These are phyloP conservation scores for Pterulicium gracile DNA, from an alignment of 1,284 basidiomycete species.

Conservation along the genomic window DNA sequence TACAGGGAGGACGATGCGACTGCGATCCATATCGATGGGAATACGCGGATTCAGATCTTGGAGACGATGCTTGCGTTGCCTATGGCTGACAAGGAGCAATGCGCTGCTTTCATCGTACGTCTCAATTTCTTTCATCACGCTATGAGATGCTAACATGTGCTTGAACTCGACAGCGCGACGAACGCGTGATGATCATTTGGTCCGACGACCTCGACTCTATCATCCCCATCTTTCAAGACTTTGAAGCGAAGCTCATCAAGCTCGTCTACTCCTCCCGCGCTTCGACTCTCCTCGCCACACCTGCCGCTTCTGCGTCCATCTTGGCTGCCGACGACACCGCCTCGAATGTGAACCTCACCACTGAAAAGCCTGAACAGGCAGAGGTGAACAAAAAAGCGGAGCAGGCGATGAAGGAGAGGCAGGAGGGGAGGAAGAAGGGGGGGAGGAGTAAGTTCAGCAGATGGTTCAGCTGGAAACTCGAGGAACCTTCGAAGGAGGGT, in stretches of 20 bases:
- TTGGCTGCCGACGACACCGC: conserved; percentile 22
- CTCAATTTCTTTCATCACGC: conserved; percentile 1
- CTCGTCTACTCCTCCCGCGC: conserved; percentile 64
- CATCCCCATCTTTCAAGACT: conserved; percentile 49
- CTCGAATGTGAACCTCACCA: conserved; percentile 33
- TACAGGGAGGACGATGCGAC: conserved; percentile 41
- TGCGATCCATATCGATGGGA: conserved; percentile 43
- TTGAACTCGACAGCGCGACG: conserved; percentile 41
- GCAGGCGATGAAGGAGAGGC: conserved; percentile 17
- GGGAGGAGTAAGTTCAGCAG: conserved; percentile 19
- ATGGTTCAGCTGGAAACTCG: conserved; percentile 21
- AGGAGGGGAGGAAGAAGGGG: conserved; percentile 18
- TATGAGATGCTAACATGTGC: neutral
- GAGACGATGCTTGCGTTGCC: conserved; percentile 53
- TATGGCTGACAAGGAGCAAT: conserved; percentile 71
- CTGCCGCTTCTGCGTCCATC: conserved; percentile 26
- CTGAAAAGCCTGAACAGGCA: conserved; percentile 11
- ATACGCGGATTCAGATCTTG: conserved; percentile 57
- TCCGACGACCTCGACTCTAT: conserved; percentile 64
- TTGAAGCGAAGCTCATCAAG: conserved; percentile 72
- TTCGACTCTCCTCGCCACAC: conserved; percentile 7
- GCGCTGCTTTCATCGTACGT: conserved; percentile 71
- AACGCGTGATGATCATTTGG: conserved; percentile 69
- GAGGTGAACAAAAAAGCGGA: conserved; percentile 14
- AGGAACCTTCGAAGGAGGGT: conserved; percentile 22